These are phyloP conservation scores for Trichophyton schoenleinii DNA, from an alignment of 2,329 filamentous ascomycete genomes.

Conservation along the genomic window DNA sequence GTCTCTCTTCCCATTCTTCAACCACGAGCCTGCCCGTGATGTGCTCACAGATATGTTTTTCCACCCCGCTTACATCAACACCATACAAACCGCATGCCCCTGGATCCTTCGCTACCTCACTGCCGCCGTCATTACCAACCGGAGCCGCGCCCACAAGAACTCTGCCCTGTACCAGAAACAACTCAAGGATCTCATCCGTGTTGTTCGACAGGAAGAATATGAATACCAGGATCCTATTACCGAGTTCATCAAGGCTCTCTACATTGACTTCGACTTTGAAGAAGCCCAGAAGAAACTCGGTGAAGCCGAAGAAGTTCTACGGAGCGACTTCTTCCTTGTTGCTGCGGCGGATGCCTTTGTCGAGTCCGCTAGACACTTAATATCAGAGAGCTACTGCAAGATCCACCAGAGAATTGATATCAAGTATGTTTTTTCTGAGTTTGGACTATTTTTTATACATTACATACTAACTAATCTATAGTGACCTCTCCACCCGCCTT, in stretches of 20 bases:
- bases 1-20: slow-evolving; percentile 97
- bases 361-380: slow-evolving; percentile 85
- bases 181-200: slow-evolving; percentile 89
- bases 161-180: slow-evolving; percentile 89
- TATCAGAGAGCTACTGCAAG: slow-evolving; percentile 99
- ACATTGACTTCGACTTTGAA: slow-evolving; percentile 94
- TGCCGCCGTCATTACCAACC: slow-evolving; percentile 89
- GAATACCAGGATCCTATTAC: slow-evolving; percentile 95
- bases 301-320: slow-evolving; percentile 80
- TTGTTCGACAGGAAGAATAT: slow-evolving; percentile 93
- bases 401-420: slow-evolving; percentile 98
- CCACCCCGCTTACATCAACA: slow-evolving; percentile 96
- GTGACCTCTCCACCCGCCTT: slow-evolving; percentile 79
- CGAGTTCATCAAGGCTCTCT: slow-evolving; percentile 89
- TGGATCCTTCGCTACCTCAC: slow-evolving; percentile 93
- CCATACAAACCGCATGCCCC: slow-evolving; percentile 92
- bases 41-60: slow-evolving; percentile 92
- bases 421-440: slow-evolving; percentile 43
- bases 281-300: slow-evolving; percentile 82
- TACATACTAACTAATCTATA: slow-evolving; percentile 19
- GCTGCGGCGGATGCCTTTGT: slow-evolving; percentile 78
- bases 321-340: slow-evolving; percentile 89
- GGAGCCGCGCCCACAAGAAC: slow-evolving; percentile 62
- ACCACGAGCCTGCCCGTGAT: slow-evolving; percentile 84
- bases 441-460: neutral